phyloP scores from a whole-genome alignment of 2,329 filamentous ascomycete genomes.

The Colletotrichum falcatum region DNA sequence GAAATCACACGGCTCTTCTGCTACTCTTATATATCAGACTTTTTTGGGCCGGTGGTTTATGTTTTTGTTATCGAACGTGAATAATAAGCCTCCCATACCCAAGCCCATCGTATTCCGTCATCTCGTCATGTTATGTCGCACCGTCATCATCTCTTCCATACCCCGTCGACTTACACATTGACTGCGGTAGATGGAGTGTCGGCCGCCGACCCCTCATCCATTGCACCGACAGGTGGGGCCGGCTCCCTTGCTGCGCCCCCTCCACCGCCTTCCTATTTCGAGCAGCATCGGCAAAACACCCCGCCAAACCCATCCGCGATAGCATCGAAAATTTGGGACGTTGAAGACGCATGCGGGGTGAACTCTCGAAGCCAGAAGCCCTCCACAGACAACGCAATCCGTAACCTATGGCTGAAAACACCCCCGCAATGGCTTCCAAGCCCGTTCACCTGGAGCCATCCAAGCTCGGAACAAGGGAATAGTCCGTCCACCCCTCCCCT shows the following conservation, averaged over 20 bases:
- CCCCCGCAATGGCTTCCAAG: constrained; percentile 46
- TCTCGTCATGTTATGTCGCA: not conserved
- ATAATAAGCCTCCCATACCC: not conserved
- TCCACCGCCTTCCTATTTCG: constrained; percentile 27
- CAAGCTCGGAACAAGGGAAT: constrained; percentile 88
- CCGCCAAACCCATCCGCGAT: constrained; percentile 35
- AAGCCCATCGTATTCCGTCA: not conserved
- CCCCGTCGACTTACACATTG: not conserved
- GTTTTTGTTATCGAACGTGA: not conserved
- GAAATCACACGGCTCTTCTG: not conserved
- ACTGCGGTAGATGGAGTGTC: not conserved
- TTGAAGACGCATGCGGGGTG: not conserved
- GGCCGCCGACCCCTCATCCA: not conserved
- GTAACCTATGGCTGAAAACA: not conserved
- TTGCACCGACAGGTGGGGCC: constrained; percentile 1
- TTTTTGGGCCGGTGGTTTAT: not conserved
- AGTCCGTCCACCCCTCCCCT: constrained; percentile 66
- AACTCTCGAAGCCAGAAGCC: not conserved
- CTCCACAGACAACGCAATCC: no score
- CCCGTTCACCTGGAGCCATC: constrained; percentile 81
- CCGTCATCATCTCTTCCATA: not conserved
- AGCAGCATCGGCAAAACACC: constrained; percentile 6
- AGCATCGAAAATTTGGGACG: constrained; percentile 25
- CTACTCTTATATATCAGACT: not conserved
- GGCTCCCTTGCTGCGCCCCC: no score